Percentiles rank a stretch among this genome's conserved stretches.
Evolutionary conservation across 495 filamentous ascomycete genomes (phyloP).

Genomic region (Podospora fimiseda): DNA sequence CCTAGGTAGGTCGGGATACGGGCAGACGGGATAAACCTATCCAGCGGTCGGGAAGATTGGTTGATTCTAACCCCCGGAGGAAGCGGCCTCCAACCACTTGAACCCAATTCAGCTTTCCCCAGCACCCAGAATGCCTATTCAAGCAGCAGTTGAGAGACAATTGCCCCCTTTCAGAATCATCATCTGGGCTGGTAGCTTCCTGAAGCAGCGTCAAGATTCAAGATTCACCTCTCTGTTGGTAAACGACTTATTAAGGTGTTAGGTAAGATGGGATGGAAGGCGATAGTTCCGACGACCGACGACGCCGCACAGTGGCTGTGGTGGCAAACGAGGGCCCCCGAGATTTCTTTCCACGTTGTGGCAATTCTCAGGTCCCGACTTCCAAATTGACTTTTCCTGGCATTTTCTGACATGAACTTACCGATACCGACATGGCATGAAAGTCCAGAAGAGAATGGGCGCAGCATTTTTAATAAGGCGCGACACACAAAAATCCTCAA

Average conservation of each 20-base stretch:
- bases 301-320: background rate
- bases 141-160: too few relatives aligned
- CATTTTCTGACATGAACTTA: background rate
- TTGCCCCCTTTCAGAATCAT: too few relatives aligned
- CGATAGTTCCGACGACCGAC: too few relatives aligned
- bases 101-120: slow-evolving; percentile 1
- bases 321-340: background rate
- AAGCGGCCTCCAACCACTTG: slow-evolving; percentile 13
- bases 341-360: background rate
- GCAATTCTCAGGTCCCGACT: background rate
- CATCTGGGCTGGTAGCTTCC: too few relatives aligned
- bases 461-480: background rate
- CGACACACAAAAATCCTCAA: too few relatives aligned
- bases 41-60: slow-evolving; percentile 4
- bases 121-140: background rate
- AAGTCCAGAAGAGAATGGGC: background rate
- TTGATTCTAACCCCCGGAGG: background rate
- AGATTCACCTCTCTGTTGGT: too few relatives aligned
- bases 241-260: background rate
- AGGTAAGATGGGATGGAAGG: too few relatives aligned
- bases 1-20: too few relatives aligned
- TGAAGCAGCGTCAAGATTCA: too few relatives aligned
- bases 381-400: background rate
- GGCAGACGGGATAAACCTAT: background rate
- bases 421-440: background rate